These are phyloP conservation scores for Ramalina peruviana DNA, from an alignment of 495 filamentous ascomycete species.

Conservation along the genomic window DNA sequence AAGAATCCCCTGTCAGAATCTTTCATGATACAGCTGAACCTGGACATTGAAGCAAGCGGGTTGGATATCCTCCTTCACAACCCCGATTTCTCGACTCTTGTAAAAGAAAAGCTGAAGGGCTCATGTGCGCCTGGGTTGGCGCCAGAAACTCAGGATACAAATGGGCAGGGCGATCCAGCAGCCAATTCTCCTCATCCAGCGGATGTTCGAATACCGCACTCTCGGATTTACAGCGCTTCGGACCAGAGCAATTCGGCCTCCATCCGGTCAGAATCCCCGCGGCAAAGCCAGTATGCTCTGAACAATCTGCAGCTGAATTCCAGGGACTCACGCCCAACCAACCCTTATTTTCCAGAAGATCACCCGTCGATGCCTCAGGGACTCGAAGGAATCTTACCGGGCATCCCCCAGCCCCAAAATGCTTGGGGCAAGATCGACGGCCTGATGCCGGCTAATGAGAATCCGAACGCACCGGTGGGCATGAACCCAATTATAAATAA, in stretches of 20 bases:
- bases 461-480: background rate
- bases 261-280: background rate
- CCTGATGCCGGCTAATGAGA: background rate
- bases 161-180: no score
- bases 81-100: constrained; percentile 6
- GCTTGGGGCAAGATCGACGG: background rate
- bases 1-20: constrained; percentile 90
- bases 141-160: no score
- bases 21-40: constrained; percentile 85
- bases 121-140: no score
- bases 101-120: constrained; percentile 1
- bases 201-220: background rate
- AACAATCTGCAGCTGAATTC: background rate
- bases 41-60: constrained; percentile 65
- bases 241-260: background rate
- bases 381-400: background rate
- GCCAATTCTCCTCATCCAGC: background rate
- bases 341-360: constrained; percentile 3
- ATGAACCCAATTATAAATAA: background rate
- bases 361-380: background rate
- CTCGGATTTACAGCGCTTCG: background rate
- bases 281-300: constrained; percentile 4
- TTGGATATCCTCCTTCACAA: constrained; percentile 18
- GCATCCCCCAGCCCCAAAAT: background rate
- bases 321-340: background rate